Conservation (phyloP, 108 stramenopile genomes). For the Tribonema minus region DNA sequence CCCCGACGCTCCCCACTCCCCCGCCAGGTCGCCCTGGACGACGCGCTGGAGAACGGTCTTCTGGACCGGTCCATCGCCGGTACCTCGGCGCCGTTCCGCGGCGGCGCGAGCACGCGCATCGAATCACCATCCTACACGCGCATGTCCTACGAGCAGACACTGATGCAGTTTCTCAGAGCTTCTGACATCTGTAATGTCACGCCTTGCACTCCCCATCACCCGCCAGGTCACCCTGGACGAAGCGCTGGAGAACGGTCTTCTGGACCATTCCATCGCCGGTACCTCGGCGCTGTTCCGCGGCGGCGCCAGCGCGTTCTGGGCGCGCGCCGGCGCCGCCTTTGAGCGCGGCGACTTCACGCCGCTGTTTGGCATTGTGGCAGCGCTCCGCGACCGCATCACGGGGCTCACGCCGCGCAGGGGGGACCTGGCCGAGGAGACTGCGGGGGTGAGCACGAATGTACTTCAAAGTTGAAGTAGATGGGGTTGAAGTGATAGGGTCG, state of each 20-base stretch:
- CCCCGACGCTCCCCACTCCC: too few species aligned
- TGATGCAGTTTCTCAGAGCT: too few species aligned
- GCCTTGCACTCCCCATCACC: too few species aligned
- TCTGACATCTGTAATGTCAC: too few species aligned
- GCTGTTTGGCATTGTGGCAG: constrained; percentile 20
- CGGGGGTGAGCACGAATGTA: too few species aligned
- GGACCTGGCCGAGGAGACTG: constrained; percentile 34
- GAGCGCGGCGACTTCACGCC: constrained; percentile 35
- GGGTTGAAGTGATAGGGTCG: too few species aligned
- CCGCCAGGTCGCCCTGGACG: constrained; percentile 24
- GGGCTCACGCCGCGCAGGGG: constrained; percentile 38
- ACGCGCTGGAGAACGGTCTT: constrained; percentile 34
- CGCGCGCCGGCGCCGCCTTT: constrained; percentile 6
- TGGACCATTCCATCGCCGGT: constrained; percentile 13
- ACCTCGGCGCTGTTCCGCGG: neutral
- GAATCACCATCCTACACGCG: too few species aligned
- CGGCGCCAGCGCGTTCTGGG: constrained; percentile 19
- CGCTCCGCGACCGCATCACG: constrained; percentile 36
- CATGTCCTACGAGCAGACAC: too few species aligned
- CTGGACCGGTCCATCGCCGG: constrained; percentile 15
- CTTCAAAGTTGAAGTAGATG: too few species aligned
- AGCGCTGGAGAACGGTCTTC: constrained; percentile 30
- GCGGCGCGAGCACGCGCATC: neutral
- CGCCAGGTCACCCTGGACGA: constrained; percentile 28
- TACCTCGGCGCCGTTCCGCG: neutral